Percentiles rank a stretch among this genome's conserved stretches.
Conservation (phyloP, 805 yeast genomes). For the Candida jianshihensis region DNA sequence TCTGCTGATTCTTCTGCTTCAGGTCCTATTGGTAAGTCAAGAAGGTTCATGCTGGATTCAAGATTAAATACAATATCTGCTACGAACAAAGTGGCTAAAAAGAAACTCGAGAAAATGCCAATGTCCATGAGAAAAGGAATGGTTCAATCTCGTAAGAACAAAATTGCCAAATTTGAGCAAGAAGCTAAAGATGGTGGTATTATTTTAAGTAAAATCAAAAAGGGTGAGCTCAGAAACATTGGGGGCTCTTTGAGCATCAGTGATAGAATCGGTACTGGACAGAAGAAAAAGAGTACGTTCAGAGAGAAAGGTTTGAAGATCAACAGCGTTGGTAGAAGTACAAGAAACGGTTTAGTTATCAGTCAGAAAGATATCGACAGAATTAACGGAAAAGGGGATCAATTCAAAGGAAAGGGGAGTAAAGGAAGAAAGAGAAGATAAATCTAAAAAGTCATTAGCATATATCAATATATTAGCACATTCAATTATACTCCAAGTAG, state of each 20-base stretch:
- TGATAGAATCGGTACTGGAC: constrained; percentile 45
- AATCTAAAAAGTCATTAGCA: background rate
- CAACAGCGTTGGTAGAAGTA: constrained; percentile 65
- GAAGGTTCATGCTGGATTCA: constrained; percentile 55
- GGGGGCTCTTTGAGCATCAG: constrained; percentile 35
- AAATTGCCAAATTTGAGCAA: constrained; percentile 51
- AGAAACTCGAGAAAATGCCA: constrained; percentile 70
- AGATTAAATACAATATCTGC: constrained; percentile 45
- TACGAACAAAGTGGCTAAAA: constrained; percentile 34
- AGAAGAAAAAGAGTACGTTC: constrained; percentile 32
- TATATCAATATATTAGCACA: no score
- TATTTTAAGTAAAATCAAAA: constrained; percentile 62
- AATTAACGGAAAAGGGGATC: constrained; percentile 24
- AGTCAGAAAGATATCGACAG: constrained; percentile 60
- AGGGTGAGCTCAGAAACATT: constrained; percentile 57
- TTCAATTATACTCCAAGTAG: no score
- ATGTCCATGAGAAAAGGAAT: constrained; percentile 85
- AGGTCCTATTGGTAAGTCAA: constrained; percentile 50
- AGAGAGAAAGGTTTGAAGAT: constrained; percentile 80
- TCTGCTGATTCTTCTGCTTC: constrained; percentile 20
- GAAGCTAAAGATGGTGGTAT: constrained; percentile 91
- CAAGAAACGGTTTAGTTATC: constrained; percentile 72
- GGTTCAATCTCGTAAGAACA: constrained; percentile 47
- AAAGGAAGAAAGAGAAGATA: constrained; percentile 3
- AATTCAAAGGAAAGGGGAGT: constrained; percentile 10